Base-by-base conservation (phyloP, 805 yeast species). In the Sugiyamaella mastotermitis region DNA sequence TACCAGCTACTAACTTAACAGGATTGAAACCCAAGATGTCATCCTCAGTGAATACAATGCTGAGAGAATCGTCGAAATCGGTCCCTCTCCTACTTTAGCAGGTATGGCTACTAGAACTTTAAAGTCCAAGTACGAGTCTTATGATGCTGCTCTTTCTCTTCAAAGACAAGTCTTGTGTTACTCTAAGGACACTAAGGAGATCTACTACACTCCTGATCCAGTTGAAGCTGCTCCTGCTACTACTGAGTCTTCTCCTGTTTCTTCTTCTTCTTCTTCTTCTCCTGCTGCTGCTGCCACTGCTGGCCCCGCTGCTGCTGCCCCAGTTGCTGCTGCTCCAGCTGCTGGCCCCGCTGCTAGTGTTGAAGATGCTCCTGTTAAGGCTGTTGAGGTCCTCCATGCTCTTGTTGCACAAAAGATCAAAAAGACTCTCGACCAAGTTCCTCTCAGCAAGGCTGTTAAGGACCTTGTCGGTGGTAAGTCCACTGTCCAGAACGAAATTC, bases 61-160 rank as follows among this genome's bases (percentile, higher is more conserved):
- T 46, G 98, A 94, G 69, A 78, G 98, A 59, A 90, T 92, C 46
- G 96, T 92, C 50, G 99, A 92, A 66, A 85, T 92, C 49, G 99
- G 99, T 40, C 99, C 99, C 45, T 87, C 97, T 34, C 97, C 99
- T 45, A 92, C 98, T 31, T 74, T 92, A 61, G 92, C 97, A 28
- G 97, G 97, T 51, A 92, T 92, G 99, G 97, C 98, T 48, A 78
- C 84, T 52, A 81, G 97, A 70, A 92, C 99, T 46, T 78, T 92
- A 56, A 80, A 79, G 70, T 84, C 94, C 61, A 92, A 87, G 65
- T 94, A 88, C 65, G 97, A 92, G 67, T 83, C 96, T 29, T 92
- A 87, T 61, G 99, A 92, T 62, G 97, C 97, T 42, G 98, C 99
- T 29, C 71, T 90, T 56, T 74, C 94, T 43, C 77, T 83, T 54